phyloP scores from a whole-genome alignment of 176 grass and related monocot species.

The Otatea glauca region DNA sequence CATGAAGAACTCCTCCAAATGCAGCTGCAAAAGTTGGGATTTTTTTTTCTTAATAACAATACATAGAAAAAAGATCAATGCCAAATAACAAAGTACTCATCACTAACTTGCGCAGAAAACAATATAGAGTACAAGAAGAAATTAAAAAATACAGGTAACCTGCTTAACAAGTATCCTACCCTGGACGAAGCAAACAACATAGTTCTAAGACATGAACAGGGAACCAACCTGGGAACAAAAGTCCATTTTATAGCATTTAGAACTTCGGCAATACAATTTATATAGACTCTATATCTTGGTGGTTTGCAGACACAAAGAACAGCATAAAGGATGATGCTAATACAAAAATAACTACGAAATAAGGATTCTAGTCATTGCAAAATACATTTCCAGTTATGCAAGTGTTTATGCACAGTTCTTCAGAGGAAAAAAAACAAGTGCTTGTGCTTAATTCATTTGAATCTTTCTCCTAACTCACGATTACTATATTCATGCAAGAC shows the following conservation, averaged over 20 bases:
- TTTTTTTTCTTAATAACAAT: constrained; percentile 14
- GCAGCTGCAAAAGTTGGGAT: constrained; percentile 63
- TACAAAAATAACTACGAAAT: constrained; percentile 2
- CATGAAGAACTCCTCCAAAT: constrained; percentile 93
- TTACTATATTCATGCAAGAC: too few species aligned
- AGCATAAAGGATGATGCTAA: background rate
- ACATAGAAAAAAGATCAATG: background rate
- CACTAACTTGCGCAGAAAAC: constrained; percentile 12
- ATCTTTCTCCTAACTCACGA: constrained; percentile 7
- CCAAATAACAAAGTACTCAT: constrained; percentile 1
- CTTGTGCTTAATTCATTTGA: constrained; percentile 9
- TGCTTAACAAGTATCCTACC: constrained; percentile 6
- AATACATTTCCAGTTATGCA: background rate
- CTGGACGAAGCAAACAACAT: background rate
- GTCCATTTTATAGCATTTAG: constrained; percentile 23
- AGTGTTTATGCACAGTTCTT: too few species aligned
- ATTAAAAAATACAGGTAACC: constrained; percentile 8
- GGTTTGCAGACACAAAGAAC: background rate
- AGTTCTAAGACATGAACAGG: background rate
- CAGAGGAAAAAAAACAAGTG: background rate
- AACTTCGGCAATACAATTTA: background rate
- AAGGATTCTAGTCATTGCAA: background rate
- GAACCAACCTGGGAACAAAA: constrained; percentile 18
- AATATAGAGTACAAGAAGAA: background rate
- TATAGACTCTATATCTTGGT: background rate